Evolutionary conservation across 225 moss, liverwort and hornwort genomes (phyloP).

Genomic region (Lunularia cruciata): DNA sequence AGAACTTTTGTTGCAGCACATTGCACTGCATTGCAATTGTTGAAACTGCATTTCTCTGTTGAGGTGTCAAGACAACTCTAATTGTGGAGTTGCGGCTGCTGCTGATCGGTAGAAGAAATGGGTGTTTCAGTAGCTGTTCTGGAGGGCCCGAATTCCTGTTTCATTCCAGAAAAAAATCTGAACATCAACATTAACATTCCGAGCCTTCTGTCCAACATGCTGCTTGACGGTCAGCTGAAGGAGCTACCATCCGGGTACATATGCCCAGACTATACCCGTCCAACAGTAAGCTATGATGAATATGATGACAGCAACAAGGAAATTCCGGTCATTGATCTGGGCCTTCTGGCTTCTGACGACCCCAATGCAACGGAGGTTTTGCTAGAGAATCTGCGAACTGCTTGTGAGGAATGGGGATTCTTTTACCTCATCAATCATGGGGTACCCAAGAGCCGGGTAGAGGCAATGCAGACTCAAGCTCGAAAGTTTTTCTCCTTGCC

Average conservation of each 20-base stretch:
- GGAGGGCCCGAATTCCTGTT: constrained; percentile 16
- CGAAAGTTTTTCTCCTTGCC: constrained; percentile 67
- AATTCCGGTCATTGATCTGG: constrained; percentile 21
- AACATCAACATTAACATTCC: constrained; percentile 9
- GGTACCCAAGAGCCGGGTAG: constrained; percentile 47
- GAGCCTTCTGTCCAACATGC: constrained; percentile 24
- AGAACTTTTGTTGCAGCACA: no score
- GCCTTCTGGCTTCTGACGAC: constrained; percentile 1
- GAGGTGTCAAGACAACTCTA: no score
- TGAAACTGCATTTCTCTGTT: no score
- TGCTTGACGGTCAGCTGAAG: constrained; percentile 11
- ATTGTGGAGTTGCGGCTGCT: no score
- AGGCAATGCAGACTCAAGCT: constrained; percentile 57
- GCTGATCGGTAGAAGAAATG: not conserved
- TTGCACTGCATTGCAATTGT: no score
- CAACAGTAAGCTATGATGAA: constrained; percentile 7
- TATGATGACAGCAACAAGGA: constrained; percentile 8
- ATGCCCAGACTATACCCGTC: constrained; percentile 16
- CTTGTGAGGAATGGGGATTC: constrained; percentile 65
- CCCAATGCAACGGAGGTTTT: constrained; percentile 9
- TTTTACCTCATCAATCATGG: constrained; percentile 90
- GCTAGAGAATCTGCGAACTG: constrained; percentile 19
- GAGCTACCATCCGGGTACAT: constrained; percentile 13
- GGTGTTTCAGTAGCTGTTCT: constrained; percentile 6
- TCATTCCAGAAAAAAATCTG: constrained; percentile 7